Evolutionary conservation across 192 early-diverging fungal genomes (phyloP), one percentile per base, ranked within the genome.

Genomic region (Backusella mclennaniae): DNA sequence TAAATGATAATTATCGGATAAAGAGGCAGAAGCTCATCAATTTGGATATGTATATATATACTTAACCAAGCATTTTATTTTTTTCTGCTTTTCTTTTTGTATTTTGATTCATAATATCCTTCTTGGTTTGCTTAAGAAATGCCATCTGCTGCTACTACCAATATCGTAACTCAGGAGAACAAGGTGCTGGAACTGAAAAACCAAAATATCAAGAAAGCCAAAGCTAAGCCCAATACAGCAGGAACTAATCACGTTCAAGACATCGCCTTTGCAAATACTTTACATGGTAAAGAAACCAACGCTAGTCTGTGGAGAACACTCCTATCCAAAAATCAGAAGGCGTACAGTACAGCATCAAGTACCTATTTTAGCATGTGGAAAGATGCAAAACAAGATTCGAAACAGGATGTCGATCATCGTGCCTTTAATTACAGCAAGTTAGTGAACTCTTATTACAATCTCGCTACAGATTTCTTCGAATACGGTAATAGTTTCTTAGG

Each of bases 361-460:
- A 89, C 86, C 67, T 95, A 95, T 83, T 82, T 90, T 66, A 84
- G 85, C 74, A 92, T 91, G 84, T 93, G 93, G 92, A 84, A 84
- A 67, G 83, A 86, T 23, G 76, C 84, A 3, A 75, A 85, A 19
- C 77, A 78, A 1, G 83, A 85, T 29, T 76, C 80, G 7, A 85
- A 90, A 79, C 88, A 87, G 74, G 90, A 90, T 77, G 89, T 89
- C 33, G 84, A 87, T 38, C 87, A 89, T 53, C 85, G 93, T 42
- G 79, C 84, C 11, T 68, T 56, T 66, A 79, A 89, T 73, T 93
- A 93, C 83, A 92, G 89, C 74, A 80, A 85, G 2, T 78, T 95
- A 71, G 90, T 91, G 56, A 95, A 95, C 86, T 87, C 93, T 23
- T 95, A 92, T 80, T 95, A 95, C 78, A 93, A 93, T 76, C 84